Conservation (phyloP, 768 basidiomycete genomes). For the Lentinula boryana region DNA sequence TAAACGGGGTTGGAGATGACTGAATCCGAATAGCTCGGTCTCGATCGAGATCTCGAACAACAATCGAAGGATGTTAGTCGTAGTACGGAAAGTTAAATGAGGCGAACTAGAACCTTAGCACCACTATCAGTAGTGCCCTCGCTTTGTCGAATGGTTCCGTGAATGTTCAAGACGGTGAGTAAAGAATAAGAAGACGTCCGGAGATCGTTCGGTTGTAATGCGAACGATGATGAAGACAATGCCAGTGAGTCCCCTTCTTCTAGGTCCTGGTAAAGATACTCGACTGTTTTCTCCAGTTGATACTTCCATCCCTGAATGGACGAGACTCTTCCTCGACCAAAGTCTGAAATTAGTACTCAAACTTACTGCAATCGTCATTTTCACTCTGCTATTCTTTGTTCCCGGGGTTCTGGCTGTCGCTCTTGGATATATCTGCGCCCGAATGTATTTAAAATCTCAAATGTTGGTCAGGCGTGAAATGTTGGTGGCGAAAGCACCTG, state of each 20-base stretch:
- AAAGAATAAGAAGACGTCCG: no score
- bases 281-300: slow-evolving; percentile 8
- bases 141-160: no score
- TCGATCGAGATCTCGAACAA: no score
- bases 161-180: no score
- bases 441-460: slow-evolving; percentile 18
- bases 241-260: slow-evolving; percentile 16
- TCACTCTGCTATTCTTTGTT: slow-evolving; percentile 13
- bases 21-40: no score
- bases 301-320: slow-evolving; percentile 5
- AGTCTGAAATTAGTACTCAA: slow-evolving; percentile 14
- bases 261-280: not conserved
- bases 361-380: slow-evolving; percentile 18
- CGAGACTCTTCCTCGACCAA: slow-evolving; percentile 7
- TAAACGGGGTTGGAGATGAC: no score
- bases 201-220: no score
- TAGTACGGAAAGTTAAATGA: no score
- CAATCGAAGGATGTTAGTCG: no score
- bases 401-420: slow-evolving; percentile 13
- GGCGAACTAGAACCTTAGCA: no score
- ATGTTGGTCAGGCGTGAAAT: slow-evolving; percentile 18
- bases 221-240: no score
- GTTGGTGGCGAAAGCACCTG: slow-evolving; percentile 13
- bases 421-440: slow-evolving; percentile 22
- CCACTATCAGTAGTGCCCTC: no score